Percentiles rank a stretch among this genome's conserved stretches.
These are phyloP conservation scores for Kwoniella sp. DNA, from an alignment of 768 basidiomycete genomes.

Conservation along the genomic window DNA sequence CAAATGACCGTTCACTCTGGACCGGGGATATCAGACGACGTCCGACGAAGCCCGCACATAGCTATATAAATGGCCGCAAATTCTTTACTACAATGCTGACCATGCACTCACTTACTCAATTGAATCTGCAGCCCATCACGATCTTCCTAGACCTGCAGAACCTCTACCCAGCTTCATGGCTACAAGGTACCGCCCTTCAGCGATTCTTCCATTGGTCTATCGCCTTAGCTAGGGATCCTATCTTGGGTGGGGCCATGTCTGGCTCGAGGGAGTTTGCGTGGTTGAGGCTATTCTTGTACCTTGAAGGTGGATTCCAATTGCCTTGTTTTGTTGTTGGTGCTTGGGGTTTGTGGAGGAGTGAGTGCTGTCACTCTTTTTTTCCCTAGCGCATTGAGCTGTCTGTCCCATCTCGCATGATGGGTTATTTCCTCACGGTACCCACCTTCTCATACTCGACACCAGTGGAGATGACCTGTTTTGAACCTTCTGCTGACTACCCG, in stretches of 20 bases:
- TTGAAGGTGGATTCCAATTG: slow-evolving; percentile 62
- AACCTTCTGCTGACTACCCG: too few relatives aligned
- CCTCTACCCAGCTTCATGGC: slow-evolving; percentile 59
- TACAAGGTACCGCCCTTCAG: slow-evolving; percentile 60
- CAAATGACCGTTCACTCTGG: too few relatives aligned
- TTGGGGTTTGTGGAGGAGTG: slow-evolving; percentile 47
- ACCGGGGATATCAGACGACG: too few relatives aligned
- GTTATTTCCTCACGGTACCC: too few relatives aligned
- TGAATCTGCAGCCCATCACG: slow-evolving; percentile 65
- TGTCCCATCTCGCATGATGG: too few relatives aligned
- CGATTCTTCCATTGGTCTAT: slow-evolving; percentile 62
- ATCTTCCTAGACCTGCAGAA: slow-evolving; percentile 72
- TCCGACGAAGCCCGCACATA: too few relatives aligned
- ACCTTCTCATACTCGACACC: too few relatives aligned
- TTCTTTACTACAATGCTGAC: too few relatives aligned
- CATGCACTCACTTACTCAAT: too few relatives aligned
- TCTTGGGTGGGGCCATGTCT: slow-evolving; percentile 62
- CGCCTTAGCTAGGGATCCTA: slow-evolving; percentile 66
- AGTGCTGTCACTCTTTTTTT: slow-evolving; percentile 49
- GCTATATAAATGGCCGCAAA: too few relatives aligned
- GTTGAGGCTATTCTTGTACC: slow-evolving; percentile 61
- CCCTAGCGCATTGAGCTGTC: too few relatives aligned
- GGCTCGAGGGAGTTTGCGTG: slow-evolving; percentile 43
- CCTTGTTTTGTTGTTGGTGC: slow-evolving; percentile 75
- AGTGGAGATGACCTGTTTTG: too few relatives aligned